A percentile compares a stretch with the other conserved stretches of the same genome.
phyloP scores from a whole-genome alignment of 768 basidiomycete species.

The Roridomyces roridus region DNA sequence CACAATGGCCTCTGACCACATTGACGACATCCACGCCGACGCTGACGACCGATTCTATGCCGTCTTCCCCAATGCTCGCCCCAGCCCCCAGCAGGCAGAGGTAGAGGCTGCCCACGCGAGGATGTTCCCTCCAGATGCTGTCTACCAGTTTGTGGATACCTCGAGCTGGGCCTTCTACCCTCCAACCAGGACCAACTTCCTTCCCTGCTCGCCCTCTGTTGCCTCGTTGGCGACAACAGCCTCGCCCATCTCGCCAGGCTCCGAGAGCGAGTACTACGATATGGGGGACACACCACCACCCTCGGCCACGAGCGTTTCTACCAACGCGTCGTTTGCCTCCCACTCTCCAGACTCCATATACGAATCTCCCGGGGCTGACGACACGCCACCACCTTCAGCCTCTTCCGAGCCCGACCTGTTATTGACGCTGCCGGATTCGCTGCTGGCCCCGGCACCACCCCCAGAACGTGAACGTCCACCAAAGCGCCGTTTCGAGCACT shows the following conservation, averaged over 20 bases:
- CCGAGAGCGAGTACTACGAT: too few relatives aligned
- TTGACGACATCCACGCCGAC: not conserved
- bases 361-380: too few relatives aligned
- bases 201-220: too few relatives aligned
- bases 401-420: not conserved
- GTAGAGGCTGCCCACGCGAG: conserved; percentile 1
- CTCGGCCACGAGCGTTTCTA: too few relatives aligned
- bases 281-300: too few relatives aligned
- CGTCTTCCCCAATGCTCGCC: not conserved
- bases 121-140: not conserved
- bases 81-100: not conserved
- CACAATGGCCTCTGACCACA: not conserved
- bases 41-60: conserved; percentile 17
- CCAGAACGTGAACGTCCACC: not conserved
- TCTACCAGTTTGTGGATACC: not conserved
- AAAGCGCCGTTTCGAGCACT: not conserved
- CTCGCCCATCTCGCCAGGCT: too few relatives aligned
- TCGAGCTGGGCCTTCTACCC: not conserved
- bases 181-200: too few relatives aligned
- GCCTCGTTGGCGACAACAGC: too few relatives aligned
- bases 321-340: too few relatives aligned
- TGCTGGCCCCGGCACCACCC: conserved; percentile 3
- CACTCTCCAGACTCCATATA: too few relatives aligned
- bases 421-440: not conserved
- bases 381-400: too few relatives aligned